Evolutionary conservation across 2,329 filamentous ascomycete genomes (phyloP), one percentile per base, ranked within the genome.

Genomic region (Aspergillus ochraceus): DNA sequence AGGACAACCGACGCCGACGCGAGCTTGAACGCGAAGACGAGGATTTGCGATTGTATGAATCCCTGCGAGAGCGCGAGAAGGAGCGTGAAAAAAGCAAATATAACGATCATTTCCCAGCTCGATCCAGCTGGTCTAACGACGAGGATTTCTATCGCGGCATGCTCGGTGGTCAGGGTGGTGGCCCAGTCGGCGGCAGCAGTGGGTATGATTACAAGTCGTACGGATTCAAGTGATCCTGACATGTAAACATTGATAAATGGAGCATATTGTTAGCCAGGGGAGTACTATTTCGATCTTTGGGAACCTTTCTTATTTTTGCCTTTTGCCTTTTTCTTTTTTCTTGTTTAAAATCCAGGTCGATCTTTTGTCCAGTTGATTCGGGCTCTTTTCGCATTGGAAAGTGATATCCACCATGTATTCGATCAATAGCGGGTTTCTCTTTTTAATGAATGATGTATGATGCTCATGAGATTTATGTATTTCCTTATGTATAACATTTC

Each of bases 131-230:
- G 59, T 66, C 62, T 26, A 67, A 58, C 47, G 74, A 74, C 19
- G 76, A 78, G 24, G 75, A 77, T n/a, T 77, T 76, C 66, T 77
- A 78, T 57, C 72, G 75, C 26, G 71, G 72, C 6, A 53, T 70
- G 52, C 62, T 71, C 30, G 71, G 70, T 55, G 69, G 71, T 36
- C 70, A 73, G 39, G 71, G 68, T 53, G 65, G 64, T 59, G 68
- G 67, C 26, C 65, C 65, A 30, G 65, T 69, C 46, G 58, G 58
- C 47, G 65, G 62, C 8, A 63, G 62, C 36, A 56, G 57, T 11
- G 62, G 65, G 4, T 67, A 70, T 32, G 65, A 72, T 29, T 69
- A 72, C 54, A 74, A 71, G 61, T 63, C 55, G 8, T 66, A 64
- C 55, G 59, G 64, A 19, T 74, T 72, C 51, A 62, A 67, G 29